These are phyloP conservation scores for Penicillium bovifimosum DNA, from an alignment of 495 filamentous ascomycete species.

Conservation along the genomic window DNA sequence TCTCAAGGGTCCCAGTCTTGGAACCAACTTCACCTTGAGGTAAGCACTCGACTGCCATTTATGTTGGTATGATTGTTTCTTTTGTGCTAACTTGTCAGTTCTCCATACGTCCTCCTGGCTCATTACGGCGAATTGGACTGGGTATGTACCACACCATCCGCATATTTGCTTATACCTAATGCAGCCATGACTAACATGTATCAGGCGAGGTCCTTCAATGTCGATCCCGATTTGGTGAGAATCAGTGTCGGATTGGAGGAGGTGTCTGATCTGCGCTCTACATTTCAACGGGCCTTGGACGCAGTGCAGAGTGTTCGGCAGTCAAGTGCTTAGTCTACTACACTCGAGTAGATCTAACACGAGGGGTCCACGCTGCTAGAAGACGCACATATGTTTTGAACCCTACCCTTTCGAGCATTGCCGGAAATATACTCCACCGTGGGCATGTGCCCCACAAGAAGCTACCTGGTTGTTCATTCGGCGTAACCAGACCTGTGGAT, in stretches of 20 bases:
- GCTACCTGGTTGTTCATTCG: background rate
- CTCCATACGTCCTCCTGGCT: conserved; percentile 84
- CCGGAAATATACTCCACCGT: too few relatives aligned
- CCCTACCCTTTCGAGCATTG: too few relatives aligned
- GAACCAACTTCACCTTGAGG: conserved; percentile 92
- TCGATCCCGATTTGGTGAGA: conserved; percentile 70
- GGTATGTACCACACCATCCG: conserved; percentile 43
- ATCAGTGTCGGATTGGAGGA: conserved; percentile 92
- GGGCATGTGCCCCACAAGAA: background rate
- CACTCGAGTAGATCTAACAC: background rate
- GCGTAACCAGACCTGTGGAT: conserved; percentile 16
- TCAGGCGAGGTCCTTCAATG: conserved; percentile 68
- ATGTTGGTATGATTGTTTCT: background rate
- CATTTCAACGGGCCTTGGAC: conserved; percentile 45
- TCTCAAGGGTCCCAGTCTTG: conserved; percentile 88
- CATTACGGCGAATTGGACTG: conserved; percentile 92
- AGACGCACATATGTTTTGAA: too few relatives aligned
- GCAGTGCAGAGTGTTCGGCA: conserved; percentile 30
- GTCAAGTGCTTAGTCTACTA: background rate
- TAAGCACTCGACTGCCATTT: conserved; percentile 14
- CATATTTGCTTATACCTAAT: background rate
- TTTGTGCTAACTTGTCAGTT: conserved; percentile 38
- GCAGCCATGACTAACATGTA: conserved; percentile 1
- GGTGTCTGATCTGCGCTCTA: conserved; percentile 50
- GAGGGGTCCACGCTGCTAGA: too few relatives aligned